Percentiles rank a stretch among this genome's conserved stretches.
Evolutionary conservation across 139 green algal genomes (phyloP).

Genomic region (Deuterostichococcus epilithicus): DNA sequence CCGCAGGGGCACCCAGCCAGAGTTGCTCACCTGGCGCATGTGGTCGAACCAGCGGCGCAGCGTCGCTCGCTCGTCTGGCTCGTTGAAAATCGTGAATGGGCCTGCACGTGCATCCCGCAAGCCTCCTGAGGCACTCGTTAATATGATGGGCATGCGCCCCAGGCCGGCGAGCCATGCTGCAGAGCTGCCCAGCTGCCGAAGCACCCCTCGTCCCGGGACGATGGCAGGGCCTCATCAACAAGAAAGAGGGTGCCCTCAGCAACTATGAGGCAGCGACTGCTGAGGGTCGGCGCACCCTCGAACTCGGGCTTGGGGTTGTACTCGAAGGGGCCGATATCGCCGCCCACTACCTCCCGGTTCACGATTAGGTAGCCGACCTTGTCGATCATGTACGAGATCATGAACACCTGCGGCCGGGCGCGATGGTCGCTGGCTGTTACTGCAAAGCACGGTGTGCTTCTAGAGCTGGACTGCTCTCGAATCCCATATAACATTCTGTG

Average conservation of each 20-base stretch:
- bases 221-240: too few species aligned
- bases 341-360: constrained; percentile 86
- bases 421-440: neutral
- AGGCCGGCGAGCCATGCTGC: too few species aligned
- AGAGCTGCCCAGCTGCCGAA: too few species aligned
- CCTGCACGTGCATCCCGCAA: constrained; percentile 33
- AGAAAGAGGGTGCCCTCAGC: too few species aligned
- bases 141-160: too few species aligned
- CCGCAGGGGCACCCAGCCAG: too few species aligned
- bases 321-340: constrained; percentile 92
- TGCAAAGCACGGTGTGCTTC: constrained; percentile 1
- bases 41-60: constrained; percentile 91
- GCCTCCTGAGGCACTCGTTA: neutral
- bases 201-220: too few species aligned
- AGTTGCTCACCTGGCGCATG: constrained; percentile 81
- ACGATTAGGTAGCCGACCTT: constrained; percentile 94
- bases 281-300: constrained; percentile 29
- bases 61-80: constrained; percentile 70
- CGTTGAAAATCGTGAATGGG: constrained; percentile 90
- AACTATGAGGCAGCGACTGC: neutral
- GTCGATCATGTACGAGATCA: constrained; percentile 99
- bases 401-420: constrained; percentile 76
- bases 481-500: too few species aligned
- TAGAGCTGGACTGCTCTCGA: too few species aligned
- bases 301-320: constrained; percentile 97